Evolutionary conservation across 2,329 filamentous ascomycete genomes (phyloP).

Genomic region (Talaromyces islandicus): DNA sequence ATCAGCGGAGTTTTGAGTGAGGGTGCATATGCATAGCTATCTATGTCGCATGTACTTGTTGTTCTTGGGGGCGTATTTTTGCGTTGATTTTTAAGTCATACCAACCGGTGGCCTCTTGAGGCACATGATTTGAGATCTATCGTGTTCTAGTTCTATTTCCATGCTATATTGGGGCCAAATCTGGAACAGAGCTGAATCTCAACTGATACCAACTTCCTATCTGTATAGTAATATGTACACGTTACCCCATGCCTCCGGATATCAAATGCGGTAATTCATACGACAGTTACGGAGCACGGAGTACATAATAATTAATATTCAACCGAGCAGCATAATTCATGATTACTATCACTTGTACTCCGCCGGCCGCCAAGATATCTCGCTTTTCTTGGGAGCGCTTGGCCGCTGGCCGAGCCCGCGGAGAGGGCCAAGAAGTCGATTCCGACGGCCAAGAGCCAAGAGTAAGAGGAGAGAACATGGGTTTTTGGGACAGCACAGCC

Average conservation of each 20-base stretch:
- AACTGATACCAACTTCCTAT: no score
- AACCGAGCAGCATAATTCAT: no score
- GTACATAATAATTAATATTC: not conserved
- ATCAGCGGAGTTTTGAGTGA: slow-evolving; percentile 32
- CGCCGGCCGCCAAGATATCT: slow-evolving; percentile 6
- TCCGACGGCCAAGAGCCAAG: not conserved
- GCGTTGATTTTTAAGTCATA: no score
- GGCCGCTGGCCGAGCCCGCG: slow-evolving; percentile 5
- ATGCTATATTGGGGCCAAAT: not conserved
- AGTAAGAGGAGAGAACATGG: not conserved
- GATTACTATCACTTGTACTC: not conserved
- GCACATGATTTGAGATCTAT: not conserved
- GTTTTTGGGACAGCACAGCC: not conserved
- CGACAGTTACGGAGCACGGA: not conserved
- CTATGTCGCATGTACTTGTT: no score
- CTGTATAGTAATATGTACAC: no score
- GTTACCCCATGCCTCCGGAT: no score
- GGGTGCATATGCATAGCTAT: no score
- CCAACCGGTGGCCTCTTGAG: no score
- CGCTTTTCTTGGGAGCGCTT: slow-evolving; percentile 5
- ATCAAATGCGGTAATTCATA: not conserved
- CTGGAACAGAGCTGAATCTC: not conserved
- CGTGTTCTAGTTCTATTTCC: not conserved
- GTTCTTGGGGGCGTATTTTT: no score
- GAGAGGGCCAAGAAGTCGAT: slow-evolving; percentile 8